Percentiles rank a stretch among this genome's conserved stretches.
These are phyloP conservation scores for Tetragonia tetragonoides DNA, from an alignment of 148 eudicot species.

Conservation along the genomic window DNA sequence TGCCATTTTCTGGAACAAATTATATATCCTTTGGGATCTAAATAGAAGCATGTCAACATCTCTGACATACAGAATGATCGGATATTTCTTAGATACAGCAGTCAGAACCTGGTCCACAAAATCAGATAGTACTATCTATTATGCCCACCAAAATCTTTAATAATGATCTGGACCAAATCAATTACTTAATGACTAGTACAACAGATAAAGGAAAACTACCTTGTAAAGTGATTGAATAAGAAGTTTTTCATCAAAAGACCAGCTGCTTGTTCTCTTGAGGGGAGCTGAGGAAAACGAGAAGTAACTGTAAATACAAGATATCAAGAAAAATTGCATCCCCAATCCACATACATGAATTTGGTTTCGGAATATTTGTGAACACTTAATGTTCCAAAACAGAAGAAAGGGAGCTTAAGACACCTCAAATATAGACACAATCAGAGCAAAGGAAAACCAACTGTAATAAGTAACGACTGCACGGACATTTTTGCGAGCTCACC, in stretches of 20 bases:
- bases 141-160: constrained; percentile 4
- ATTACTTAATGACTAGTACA: neutral
- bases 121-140: neutral
- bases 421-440: neutral
- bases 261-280: constrained; percentile 75
- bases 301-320: neutral
- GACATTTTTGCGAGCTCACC: neutral
- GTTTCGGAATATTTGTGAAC: neutral
- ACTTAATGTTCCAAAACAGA: neutral
- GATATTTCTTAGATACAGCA: constrained; percentile 60
- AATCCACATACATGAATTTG: neutral
- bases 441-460: neutral
- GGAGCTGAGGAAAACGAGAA: constrained; percentile 41
- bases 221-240: constrained; percentile 84
- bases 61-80: constrained; percentile 79
- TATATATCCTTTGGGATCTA: constrained; percentile 65
- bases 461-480: neutral
- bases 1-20: constrained; percentile 78
- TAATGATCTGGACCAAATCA: neutral
- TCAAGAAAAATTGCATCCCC: neutral
- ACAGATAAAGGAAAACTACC: constrained; percentile 38
- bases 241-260: constrained; percentile 88
- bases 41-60: constrained; percentile 75
- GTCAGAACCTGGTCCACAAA: constrained; percentile 57
- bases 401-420: neutral